Evolutionary conservation across 192 early-diverging fungal species (phyloP).

Genomic region (Backusella circina): DNA sequence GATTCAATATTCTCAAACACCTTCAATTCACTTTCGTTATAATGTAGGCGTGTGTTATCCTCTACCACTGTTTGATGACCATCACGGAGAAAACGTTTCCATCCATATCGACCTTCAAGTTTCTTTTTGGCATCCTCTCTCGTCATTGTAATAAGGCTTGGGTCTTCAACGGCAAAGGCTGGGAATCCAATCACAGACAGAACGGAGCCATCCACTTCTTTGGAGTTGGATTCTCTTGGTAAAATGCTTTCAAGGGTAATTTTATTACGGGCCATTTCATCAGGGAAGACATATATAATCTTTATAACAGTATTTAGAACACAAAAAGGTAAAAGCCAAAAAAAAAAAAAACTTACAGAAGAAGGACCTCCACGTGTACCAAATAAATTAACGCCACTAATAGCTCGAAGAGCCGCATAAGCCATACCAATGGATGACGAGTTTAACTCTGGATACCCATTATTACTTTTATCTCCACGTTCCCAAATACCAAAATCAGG

Average conservation of each 20-base stretch:
- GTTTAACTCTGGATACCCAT: slow-evolving; percentile 82
- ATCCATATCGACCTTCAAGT: slow-evolving; percentile 77
- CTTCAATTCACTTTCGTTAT: slow-evolving; percentile 77
- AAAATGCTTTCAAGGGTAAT: slow-evolving; percentile 74
- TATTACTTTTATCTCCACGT: slow-evolving; percentile 84
- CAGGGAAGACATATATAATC: slow-evolving; percentile 79
- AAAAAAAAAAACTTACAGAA: slow-evolving; percentile 62
- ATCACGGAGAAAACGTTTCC: slow-evolving; percentile 82
- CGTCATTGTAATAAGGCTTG: slow-evolving; percentile 57
- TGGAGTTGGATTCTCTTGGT: slow-evolving; percentile 82
- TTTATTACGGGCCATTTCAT: slow-evolving; percentile 80
- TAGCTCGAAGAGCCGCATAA: slow-evolving; percentile 77
- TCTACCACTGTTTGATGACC: slow-evolving; percentile 83
- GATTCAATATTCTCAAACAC: slow-evolving; percentile 84
- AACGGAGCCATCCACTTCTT: slow-evolving; percentile 83
- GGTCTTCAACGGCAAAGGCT: slow-evolving; percentile 77
- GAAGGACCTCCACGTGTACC: slow-evolving; percentile 72
- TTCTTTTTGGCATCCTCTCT: slow-evolving; percentile 76
- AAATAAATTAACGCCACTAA: slow-evolving; percentile 85
- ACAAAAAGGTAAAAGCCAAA: too few species aligned
- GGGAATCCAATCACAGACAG: slow-evolving; percentile 84
- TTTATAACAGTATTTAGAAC: slow-evolving; percentile 3
- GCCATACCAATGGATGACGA: slow-evolving; percentile 88
- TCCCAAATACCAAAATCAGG: slow-evolving; percentile 92
- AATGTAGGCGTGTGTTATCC: slow-evolving; percentile 72